phyloP scores from a whole-genome alignment of 805 yeast genomes.

The Kazachstania viticola region DNA sequence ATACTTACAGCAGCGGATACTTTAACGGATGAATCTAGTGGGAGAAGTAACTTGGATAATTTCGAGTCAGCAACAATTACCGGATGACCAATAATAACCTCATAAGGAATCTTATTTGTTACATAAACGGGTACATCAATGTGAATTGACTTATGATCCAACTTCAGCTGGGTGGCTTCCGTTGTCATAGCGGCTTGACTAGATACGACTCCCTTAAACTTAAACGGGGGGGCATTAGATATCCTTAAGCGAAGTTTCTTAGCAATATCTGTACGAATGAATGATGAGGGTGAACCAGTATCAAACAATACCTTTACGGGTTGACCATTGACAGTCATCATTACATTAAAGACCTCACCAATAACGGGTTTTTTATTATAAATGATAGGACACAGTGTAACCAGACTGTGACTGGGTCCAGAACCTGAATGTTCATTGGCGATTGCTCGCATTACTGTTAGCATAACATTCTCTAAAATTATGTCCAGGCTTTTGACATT shows the following conservation, averaged over 20 bases:
- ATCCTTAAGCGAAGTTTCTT: background rate
- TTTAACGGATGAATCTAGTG: background rate
- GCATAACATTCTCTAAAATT: background rate
- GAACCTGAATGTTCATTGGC: background rate
- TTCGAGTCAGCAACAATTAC: background rate
- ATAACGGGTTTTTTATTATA: background rate
- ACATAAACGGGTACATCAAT: conserved; percentile 1
- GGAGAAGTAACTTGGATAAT: background rate
- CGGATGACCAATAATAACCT: conserved; percentile 3
- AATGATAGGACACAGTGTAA: background rate
- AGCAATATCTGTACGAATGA: conserved; percentile 1
- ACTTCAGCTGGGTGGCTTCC: background rate
- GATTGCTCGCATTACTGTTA: conserved; percentile 1
- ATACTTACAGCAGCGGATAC: too few species aligned
- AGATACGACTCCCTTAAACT: conserved; percentile 2
- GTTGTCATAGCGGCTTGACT: background rate
- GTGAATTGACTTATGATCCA: background rate
- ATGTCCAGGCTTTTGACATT: too few species aligned
- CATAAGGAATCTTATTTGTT: background rate
- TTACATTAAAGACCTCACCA: background rate
- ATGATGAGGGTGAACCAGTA: conserved; percentile 4
- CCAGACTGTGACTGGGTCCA: background rate
- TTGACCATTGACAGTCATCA: background rate
- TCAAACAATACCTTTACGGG: conserved; percentile 1
- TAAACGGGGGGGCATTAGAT: conserved; percentile 1